These are phyloP conservation scores for Amaranthus tricolor DNA, from an alignment of 179 eudicot genomes.

Conservation along the genomic window DNA sequence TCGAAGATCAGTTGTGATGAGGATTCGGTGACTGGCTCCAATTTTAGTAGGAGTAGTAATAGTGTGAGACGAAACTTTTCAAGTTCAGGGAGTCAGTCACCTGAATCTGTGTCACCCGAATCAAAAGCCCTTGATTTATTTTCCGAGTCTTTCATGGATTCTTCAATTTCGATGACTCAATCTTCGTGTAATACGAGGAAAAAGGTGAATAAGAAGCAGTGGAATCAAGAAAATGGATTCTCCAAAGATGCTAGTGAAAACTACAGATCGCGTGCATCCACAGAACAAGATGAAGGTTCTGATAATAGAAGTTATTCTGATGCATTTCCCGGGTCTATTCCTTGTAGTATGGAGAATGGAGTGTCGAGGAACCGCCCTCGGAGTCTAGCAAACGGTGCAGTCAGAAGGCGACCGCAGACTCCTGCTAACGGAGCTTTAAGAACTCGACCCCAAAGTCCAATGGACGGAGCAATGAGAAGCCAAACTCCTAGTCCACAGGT, in stretches of 20 bases:
- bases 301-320: slow-evolving; percentile 30
- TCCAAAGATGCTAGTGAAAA: slow-evolving; percentile 45
- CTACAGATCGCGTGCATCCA: slow-evolving; percentile 25
- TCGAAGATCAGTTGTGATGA: slow-evolving; percentile 52
- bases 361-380: neutral
- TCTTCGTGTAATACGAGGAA: slow-evolving; percentile 39
- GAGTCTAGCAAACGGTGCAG: slow-evolving; percentile 8
- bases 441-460: slow-evolving; percentile 11
- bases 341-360: slow-evolving; percentile 26
- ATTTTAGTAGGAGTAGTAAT: slow-evolving; percentile 38
- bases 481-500: slow-evolving; percentile 91
- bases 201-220: slow-evolving; percentile 54
- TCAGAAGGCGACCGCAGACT: slow-evolving; percentile 12
- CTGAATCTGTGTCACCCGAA: slow-evolving; percentile 67
- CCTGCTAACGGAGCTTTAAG: slow-evolving; percentile 32
- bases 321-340: slow-evolving; percentile 67
- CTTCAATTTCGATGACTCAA: slow-evolving; percentile 56
- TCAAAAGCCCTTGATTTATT: slow-evolving; percentile 67
- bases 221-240: slow-evolving; percentile 65
- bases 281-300: slow-evolving; percentile 37
- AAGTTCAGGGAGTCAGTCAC: slow-evolving; percentile 50
- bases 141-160: slow-evolving; percentile 50
- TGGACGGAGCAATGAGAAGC: slow-evolving; percentile 24
- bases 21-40: slow-evolving; percentile 60
- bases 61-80: slow-evolving; percentile 39